Evolutionary conservation across 2,329 filamentous ascomycete species (phyloP), one percentile per base, ranked within the genome.

Genomic region (Tolypocladium album): DNA sequence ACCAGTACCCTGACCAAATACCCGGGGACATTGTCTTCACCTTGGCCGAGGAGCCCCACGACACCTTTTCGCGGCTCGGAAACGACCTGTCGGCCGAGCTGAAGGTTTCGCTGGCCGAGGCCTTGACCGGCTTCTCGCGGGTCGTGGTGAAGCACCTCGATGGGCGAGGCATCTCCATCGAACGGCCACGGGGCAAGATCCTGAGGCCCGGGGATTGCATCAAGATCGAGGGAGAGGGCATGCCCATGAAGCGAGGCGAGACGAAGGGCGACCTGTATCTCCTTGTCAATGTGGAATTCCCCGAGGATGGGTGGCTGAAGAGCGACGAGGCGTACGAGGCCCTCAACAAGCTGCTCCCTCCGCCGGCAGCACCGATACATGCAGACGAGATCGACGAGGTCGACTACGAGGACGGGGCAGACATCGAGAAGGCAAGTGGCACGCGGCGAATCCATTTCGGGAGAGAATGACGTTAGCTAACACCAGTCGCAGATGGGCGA

Each of bases 11-110:
- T 0, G 90, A 92, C 68, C 89, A 93, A 72, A 89, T 88, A 59
- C 92, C 93, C 0, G 94, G 94, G 60, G 92, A 97, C 70, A 93
- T 99, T 67, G 83, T 97, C 66, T 97, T 99, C 77, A 87, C 89
- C 27, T 77, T 99, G 2, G 82, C 87, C 1, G 92, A 99, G 75
- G 85, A 89, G 66, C 82, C 86, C 1, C 93, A 99, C 72, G 86
- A 90, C 1, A 75, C 83, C 7, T 99, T 97, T 74, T 85, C 88
- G 63, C 87, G 94, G 50, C 87, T 90, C 47, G 93, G 92, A 4
- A 81, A 89, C 58, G 93, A 99, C 72, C 78, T 99, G 60, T 88
- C 87, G 1, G 90, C 92, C 1, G 86, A 92, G 61, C 78, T 99
- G 53, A 84, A 89, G 43, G 81, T 99, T 64, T 90, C 88, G 4